These are phyloP conservation scores for Sugiyamaella americana DNA, from an alignment of 805 yeast genomes.

Conservation along the genomic window DNA sequence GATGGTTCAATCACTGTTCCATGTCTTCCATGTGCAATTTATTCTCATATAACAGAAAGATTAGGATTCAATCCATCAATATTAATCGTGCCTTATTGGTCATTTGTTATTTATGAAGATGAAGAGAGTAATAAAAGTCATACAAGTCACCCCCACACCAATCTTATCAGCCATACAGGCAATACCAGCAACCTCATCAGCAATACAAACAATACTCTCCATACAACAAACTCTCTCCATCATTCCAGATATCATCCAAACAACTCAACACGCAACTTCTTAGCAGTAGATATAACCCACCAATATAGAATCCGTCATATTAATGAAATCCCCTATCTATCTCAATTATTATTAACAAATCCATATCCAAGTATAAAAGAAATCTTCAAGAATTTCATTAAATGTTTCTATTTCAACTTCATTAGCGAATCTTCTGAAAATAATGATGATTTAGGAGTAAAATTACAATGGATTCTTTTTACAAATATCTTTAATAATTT, in stretches of 20 bases:
- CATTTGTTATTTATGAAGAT: not conserved
- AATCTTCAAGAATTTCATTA: not conserved
- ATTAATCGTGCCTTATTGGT: constrained; percentile 1
- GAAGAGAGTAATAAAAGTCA: not conserved
- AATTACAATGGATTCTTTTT: not conserved
- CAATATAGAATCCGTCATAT: not conserved
- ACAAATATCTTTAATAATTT: not conserved
- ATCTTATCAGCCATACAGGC: no score
- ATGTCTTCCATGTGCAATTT: not conserved
- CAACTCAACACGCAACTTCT: no score
- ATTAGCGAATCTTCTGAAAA: not conserved
- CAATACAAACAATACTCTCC: not conserved
- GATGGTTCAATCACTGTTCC: not conserved
- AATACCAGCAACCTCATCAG: no score
- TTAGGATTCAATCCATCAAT: not conserved
- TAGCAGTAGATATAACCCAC: not conserved
- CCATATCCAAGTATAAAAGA: not conserved
- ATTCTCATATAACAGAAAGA: not conserved
- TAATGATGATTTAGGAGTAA: not conserved
- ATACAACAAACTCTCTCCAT: no score
- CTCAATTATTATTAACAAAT: not conserved
- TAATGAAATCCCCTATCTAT: not conserved
- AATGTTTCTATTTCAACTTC: not conserved
- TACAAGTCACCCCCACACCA: no score
- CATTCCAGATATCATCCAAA: no score